Base-by-base conservation (phyloP, 176 grass and related monocot genomes). In the Saccharum spontaneum region DNA sequence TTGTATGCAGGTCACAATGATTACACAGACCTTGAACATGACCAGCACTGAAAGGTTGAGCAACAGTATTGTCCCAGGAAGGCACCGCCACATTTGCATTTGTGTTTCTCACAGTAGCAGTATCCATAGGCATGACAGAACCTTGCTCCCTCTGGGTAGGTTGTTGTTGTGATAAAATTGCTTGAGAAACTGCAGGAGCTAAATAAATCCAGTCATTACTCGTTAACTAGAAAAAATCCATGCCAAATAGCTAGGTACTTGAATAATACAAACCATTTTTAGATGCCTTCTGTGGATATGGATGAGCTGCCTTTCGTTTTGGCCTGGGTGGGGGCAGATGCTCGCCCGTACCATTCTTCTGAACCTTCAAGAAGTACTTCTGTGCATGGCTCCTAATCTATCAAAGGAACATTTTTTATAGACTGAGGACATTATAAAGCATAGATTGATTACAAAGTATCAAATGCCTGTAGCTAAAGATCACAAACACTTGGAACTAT, bases 301-400 rank as follows among this genome's bases (percentile, higher is more conserved):
- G 94, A 91, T 99, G 94, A 23, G 94, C 90, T 64, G 97, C 97
- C 85, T 97, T 99, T 38, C 94, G 82, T 88, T 99, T 99, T 40
- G 97, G 97, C 20, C 97, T 88, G 45, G 97, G 97, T 65, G 97
- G 97, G 28, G 97, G 97, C 50, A 99, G 84, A 87, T 99, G 97
- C 75, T 99, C 93, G 5, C 89, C 89, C 22, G 84, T 85, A 65
- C 97, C 97, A 74, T 85, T 97, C 71, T 97, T 97, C 75, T 97
- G 88, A 88, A 94, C 88, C 82, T 99, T 99, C 60, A 96, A 41
- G 75, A 96, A 99, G 68, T 99, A 99, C 45, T 99, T 99, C 30
- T 99, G 97, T 30, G 97, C 97, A 86, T 99, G 97, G 48, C 97
- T 99, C 72, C 97, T 97, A 79, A 99, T 99, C 97, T 99, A 79